Evolutionary conservation across 768 basidiomycete genomes (phyloP).

Genomic region (Leucocoprinus birnbaumii): DNA sequence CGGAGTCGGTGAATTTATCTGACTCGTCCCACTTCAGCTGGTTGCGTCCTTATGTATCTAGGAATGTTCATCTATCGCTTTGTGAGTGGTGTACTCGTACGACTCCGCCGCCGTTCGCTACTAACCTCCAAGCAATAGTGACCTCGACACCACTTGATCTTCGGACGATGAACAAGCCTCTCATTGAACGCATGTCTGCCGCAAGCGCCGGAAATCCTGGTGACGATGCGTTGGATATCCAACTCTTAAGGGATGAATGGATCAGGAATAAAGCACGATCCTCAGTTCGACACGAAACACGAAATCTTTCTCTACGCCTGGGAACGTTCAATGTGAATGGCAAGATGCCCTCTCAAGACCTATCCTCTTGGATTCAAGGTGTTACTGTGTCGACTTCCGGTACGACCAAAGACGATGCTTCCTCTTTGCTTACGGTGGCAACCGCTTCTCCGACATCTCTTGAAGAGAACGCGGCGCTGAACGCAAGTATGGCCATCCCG

Average conservation of each 20-base stretch:
- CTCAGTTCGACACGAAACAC: constrained; percentile 27
- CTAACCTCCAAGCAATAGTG: constrained; percentile 26
- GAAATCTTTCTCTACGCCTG: constrained; percentile 46
- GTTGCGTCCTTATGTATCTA: constrained; percentile 40
- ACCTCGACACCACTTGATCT: constrained; percentile 51
- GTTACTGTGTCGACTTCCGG: constrained; percentile 3
- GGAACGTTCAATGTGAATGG: constrained; percentile 90
- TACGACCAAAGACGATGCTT: not conserved
- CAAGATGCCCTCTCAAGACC: constrained; percentile 66
- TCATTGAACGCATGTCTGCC: constrained; percentile 54
- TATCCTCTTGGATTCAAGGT: constrained; percentile 61
- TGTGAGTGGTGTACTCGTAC: constrained; percentile 20
- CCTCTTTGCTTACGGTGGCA: constrained; percentile 30
- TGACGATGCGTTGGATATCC: constrained; percentile 58
- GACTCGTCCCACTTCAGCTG: constrained; percentile 38
- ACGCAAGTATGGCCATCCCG: not conserved
- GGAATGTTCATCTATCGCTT: constrained; percentile 23
- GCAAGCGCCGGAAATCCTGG: constrained; percentile 61
- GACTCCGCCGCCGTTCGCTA: not conserved
- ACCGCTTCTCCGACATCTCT: constrained; percentile 35
- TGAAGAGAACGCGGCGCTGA: constrained; percentile 19
- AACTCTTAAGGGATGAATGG: constrained; percentile 63
- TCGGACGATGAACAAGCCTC: constrained; percentile 41
- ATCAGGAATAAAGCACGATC: constrained; percentile 43
- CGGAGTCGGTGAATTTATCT: constrained; percentile 22